Conservation (phyloP, 371 early-diverging fungal genomes). For the Haplosporangium sp. region DNA sequence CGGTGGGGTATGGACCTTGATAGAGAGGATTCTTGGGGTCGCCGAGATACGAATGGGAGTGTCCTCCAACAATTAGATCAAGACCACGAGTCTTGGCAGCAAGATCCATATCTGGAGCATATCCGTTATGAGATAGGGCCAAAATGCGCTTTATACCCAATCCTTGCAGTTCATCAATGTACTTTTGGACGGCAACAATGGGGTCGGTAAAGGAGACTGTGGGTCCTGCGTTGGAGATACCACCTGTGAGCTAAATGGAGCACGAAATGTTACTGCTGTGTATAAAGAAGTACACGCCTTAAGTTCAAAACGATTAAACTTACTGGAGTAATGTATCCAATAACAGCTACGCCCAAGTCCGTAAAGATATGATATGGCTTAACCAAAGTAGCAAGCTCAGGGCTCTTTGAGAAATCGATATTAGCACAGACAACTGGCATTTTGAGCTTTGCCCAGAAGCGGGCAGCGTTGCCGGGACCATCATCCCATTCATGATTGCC, state of each 20-base stretch:
- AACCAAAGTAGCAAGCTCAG: conserved; percentile 57
- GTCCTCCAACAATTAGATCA: conserved; percentile 78
- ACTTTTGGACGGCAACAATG: conserved; percentile 62
- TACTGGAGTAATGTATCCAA: conserved; percentile 71
- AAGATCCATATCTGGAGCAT: conserved; percentile 64
- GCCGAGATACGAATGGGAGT: conserved; percentile 73
- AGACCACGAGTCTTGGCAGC: conserved; percentile 64
- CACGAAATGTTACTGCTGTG: not conserved
- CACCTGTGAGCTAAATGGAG: conserved; percentile 55
- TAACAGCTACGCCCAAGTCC: conserved; percentile 65
- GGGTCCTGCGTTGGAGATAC: conserved; percentile 62
- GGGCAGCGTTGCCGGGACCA: conserved; percentile 61
- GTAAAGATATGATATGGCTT: conserved; percentile 73
- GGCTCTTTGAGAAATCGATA: conserved; percentile 58
- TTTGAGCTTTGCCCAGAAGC: conserved; percentile 60
- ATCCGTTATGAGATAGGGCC: conserved; percentile 76
- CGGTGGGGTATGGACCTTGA: conserved; percentile 68
- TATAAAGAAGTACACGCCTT: not conserved
- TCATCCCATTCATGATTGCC: conserved; percentile 81
- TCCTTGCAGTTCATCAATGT: conserved; percentile 62
- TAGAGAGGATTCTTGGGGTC: conserved; percentile 41
- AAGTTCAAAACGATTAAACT: not conserved
- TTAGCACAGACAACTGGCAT: conserved; percentile 76
- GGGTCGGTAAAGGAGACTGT: conserved; percentile 60
- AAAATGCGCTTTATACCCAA: conserved; percentile 72